Evolutionary conservation across 1,284 basidiomycete genomes (phyloP).

Genomic region (Pisolithus thermaeus): DNA sequence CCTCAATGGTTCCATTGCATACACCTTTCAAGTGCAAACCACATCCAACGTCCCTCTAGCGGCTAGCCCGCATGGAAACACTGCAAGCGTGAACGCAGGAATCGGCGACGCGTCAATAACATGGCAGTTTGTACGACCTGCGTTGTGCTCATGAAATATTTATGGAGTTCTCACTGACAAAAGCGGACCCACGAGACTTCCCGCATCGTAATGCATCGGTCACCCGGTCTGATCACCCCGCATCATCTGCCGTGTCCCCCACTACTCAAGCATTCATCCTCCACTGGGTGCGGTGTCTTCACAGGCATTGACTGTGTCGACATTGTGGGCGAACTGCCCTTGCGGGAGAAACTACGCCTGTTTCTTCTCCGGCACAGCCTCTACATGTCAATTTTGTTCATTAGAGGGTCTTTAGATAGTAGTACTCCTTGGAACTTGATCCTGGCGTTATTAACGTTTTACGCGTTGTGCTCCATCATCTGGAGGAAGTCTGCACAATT

Average conservation of each 20-base stretch:
- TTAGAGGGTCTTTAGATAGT: conserved; percentile 50
- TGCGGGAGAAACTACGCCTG: too few relatives aligned
- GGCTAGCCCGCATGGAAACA: conserved; percentile 77
- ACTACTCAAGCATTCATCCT: too few relatives aligned
- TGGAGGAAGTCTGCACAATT: conserved; percentile 61
- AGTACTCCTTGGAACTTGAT: conserved; percentile 56
- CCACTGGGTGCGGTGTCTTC: too few relatives aligned
- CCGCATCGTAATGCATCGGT: conserved; percentile 88
- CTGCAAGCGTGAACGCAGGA: conserved; percentile 74
- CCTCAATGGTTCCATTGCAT: conserved; percentile 67
- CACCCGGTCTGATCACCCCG: conserved; percentile 54
- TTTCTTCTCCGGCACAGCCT: too few relatives aligned
- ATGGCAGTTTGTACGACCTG: background rate
- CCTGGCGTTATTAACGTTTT: conserved; percentile 42
- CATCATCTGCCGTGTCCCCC: too few relatives aligned
- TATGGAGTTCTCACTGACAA: conserved; percentile 86
- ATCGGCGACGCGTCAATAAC: conserved; percentile 71
- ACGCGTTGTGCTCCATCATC: conserved; percentile 40
- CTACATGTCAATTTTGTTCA: conserved; percentile 3
- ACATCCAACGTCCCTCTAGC: conserved; percentile 57
- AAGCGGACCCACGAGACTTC: conserved; percentile 90
- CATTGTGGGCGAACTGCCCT: too few relatives aligned
- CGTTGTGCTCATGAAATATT: conserved; percentile 10
- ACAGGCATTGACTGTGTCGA: too few relatives aligned
- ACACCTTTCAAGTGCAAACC: conserved; percentile 48